Evolutionary conservation across 805 yeast species (phyloP), one percentile per base, ranked within the genome.

Genomic region (Nadsonia fulvescens): DNA sequence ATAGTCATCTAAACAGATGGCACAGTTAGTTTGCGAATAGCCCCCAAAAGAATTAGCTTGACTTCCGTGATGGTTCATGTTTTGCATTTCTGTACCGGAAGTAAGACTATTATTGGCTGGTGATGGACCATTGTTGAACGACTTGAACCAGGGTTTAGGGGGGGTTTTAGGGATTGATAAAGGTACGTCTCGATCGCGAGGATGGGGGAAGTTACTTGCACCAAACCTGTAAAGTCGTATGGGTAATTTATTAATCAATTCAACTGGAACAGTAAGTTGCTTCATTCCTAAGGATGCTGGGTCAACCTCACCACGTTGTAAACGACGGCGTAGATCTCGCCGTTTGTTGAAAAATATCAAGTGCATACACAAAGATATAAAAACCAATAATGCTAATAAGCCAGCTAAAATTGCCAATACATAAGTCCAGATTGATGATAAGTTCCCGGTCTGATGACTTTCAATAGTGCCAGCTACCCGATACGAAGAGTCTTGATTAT

Each of bases 1-100:
- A 31, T 73, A 63, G 6, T 54, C 49, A 22, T 78, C 92, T 27
- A 78, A 60, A 48, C 93, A 78, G 34, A 78, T 76, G 8, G 89
- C 81, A 56, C 93, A 78, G 1, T 58, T 44, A 8, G 30, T 24
- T 10, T 37, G 29, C 1, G 29, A 27, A 14, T 22, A 27, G 3
- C 29, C 29, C 10, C 20, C 28, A 5, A 25, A 18, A 14, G 23
- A 18, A 18, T 18, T 22, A 24, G 5, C 12, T 25, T 6, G 17
- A 5, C 12, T 14, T 14, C 8, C 14, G 17, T 11, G 18, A 14
- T 13, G 14, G 21, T 19, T n/a, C 21, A 6, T 19, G 6, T n/a
- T 19, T 12, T 9, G 22, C 8, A n/a, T 8, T 8, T n/a, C n/a
- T n/a, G 19, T 17, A n/a, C 8, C n/a, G 8, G 8, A n/a, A 8